Conservation (phyloP, 495 filamentous ascomycete genomes). For the Lasiosphaeriaceae sp. region DNA sequence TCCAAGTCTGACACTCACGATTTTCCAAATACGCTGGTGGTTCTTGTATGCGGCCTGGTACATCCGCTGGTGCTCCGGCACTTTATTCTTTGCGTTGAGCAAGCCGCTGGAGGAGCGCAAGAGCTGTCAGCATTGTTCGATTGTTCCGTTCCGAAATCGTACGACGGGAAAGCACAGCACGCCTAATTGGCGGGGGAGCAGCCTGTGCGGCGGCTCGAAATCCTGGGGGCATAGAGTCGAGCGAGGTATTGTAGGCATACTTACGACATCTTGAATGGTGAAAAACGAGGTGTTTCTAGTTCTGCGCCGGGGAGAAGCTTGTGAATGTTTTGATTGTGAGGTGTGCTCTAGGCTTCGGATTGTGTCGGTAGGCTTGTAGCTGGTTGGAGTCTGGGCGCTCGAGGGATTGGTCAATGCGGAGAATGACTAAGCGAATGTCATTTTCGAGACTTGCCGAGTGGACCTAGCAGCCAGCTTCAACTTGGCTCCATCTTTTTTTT, state of each 20-base stretch:
- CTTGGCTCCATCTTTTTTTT: too few relatives aligned
- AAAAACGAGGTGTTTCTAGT: background rate
- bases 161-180: conserved; percentile 5
- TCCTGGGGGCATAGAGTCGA: background rate
- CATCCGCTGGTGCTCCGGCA: conserved; percentile 75
- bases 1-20: conserved; percentile 57
- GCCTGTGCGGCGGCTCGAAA: too few relatives aligned
- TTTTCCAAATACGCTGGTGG: conserved; percentile 76
- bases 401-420: conserved; percentile 3
- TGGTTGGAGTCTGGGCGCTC: background rate
- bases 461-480: too few relatives aligned
- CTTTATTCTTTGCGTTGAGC: conserved; percentile 80
- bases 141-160: conserved; percentile 18
- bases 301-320: conserved; percentile 1
- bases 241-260: background rate
- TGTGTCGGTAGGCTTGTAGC: background rate
- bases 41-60: conserved; percentile 73
- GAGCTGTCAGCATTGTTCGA: conserved; percentile 13
- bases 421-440: too few relatives aligned
- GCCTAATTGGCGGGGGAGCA: too few relatives aligned
- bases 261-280: conserved; percentile 12
- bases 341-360: conserved; percentile 1
- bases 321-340: conserved; percentile 2
- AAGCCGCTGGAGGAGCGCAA: conserved; percentile 41
- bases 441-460: too few relatives aligned